Evolutionary conservation across 495 filamentous ascomycete species (phyloP), one percentile per base, ranked within the genome.

Genomic region (Lentithecium fluviatile): DNA sequence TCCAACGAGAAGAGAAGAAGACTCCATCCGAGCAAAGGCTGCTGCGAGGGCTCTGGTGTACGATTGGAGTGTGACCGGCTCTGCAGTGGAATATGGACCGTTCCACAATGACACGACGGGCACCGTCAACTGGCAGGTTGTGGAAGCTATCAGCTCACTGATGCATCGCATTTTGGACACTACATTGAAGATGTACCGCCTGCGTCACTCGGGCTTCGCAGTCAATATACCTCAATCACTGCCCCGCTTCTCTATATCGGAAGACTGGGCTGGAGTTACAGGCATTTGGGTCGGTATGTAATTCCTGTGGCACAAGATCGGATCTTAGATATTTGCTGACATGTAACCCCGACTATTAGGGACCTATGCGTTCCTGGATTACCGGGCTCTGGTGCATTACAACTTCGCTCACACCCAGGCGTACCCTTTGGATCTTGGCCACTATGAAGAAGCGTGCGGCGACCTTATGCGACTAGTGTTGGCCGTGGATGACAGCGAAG

Each of bases 221-320:
- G 25, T 51, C 38, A 56, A 48, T 29, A 26, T 67, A 7, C 52
- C 52, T 26, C 36, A 55, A 20, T 2, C 40, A 21, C 17, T 63
- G 24, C 25, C 58, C 11, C n/a, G 3, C 3, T 25, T 51, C 6
- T 10, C 24, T 11, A 10, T 8, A 20, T 40, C 40, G 13, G 50
- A 55, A 11, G 64, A 67, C 37, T 67, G 64, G 64, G 64, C 64
- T 21, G 64, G 64, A 21, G 50, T 67, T 20, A 63, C 40, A 13
- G 21, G 51, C 21, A 11, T 24, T 0, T 67, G 53, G 54, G n/a
- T n/a, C n/a, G n/a, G n/a, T n/a, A n/a, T n/a, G n/a, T n/a, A n/a
- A n/a, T n/a, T n/a, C n/a, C n/a, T n/a, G n/a, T n/a, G n/a, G n/a
- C n/a, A n/a, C n/a, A n/a, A n/a, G n/a, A n/a, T n/a, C n/a, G n/a